Evolutionary conservation across 2,329 filamentous ascomycete species (phyloP).

Genomic region (Ophiostoma quercus): DNA sequence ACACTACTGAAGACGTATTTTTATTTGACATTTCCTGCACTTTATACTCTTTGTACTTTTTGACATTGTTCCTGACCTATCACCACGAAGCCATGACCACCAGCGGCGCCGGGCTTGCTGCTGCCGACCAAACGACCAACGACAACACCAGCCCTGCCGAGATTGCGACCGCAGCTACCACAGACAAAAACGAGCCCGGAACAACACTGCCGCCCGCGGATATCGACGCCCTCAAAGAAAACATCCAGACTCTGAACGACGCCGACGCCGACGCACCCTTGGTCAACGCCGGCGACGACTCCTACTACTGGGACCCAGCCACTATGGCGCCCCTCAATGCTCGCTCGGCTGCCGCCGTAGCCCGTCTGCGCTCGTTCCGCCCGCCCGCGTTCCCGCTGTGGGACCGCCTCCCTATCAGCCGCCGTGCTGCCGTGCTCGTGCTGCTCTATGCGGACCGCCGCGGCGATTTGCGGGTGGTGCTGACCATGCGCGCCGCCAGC

Average conservation of each 20-base stretch:
- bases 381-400: slow-evolving; percentile 58
- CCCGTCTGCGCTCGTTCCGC: slow-evolving; percentile 55
- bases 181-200: slow-evolving; percentile 19
- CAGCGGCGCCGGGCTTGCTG: background rate
- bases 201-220: slow-evolving; percentile 17
- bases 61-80: background rate
- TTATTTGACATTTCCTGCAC: too few relatives aligned
- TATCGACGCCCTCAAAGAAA: slow-evolving; percentile 19
- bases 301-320: slow-evolving; percentile 53
- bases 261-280: background rate
- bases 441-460: slow-evolving; percentile 78
- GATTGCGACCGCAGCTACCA: background rate
- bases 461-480: slow-evolving; percentile 69
- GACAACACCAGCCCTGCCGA: background rate
- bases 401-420: slow-evolving; percentile 55
- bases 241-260: background rate
- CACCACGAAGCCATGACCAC: slow-evolving; percentile 10
- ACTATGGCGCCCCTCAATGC: slow-evolving; percentile 54
- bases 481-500: slow-evolving; percentile 62
- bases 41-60: background rate
- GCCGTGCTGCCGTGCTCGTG: slow-evolving; percentile 80
- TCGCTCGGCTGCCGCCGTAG: slow-evolving; percentile 52
- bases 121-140: background rate
- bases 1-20: background rate
- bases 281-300: slow-evolving; percentile 32